Percentiles rank a stretch among this genome's conserved stretches.
phyloP scores from a whole-genome alignment of 306 rosid species.

The Trifolium subterraneum region DNA sequence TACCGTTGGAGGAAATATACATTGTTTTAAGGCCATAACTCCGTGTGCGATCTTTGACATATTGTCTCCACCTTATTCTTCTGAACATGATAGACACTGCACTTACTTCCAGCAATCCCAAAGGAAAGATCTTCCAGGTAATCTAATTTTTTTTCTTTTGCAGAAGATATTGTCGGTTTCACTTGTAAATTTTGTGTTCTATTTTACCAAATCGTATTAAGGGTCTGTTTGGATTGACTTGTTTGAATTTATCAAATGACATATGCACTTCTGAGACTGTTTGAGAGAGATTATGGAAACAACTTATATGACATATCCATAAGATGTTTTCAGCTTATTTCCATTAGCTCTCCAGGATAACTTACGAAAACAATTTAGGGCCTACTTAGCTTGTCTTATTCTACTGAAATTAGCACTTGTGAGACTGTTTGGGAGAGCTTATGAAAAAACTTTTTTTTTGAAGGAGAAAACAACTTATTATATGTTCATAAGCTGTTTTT shows the following conservation, averaged over 20 bases:
- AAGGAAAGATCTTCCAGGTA: conserved; percentile 78
- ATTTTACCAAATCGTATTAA: not conserved
- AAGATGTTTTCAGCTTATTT: not conserved
- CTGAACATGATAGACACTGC: conserved; percentile 86
- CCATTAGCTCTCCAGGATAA: not conserved
- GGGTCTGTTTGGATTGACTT: not conserved
- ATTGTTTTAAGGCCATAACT: conserved; percentile 81
- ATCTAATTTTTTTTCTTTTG: conserved; percentile 26
- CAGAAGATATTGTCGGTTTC: conserved; percentile 14
- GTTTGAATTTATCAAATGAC: not conserved
- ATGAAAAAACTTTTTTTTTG: not conserved
- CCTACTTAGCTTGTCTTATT: not conserved
- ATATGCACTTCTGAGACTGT: not conserved
- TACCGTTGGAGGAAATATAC: conserved; percentile 89
- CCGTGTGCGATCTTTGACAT: conserved; percentile 97
- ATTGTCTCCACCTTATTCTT: conserved; percentile 87
- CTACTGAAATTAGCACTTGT: not conserved
- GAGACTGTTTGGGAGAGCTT: not conserved
- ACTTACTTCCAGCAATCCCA: conserved; percentile 80
- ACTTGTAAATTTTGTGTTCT: conserved; percentile 10
- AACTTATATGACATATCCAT: not conserved
- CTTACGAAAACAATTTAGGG: not conserved
- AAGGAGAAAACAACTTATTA: too few species aligned
- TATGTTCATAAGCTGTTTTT: not conserved
- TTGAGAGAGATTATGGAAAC: not conserved